Conservation (phyloP, 1,284 basidiomycete genomes). For the Cutaneotrichosporon sp. region DNA sequence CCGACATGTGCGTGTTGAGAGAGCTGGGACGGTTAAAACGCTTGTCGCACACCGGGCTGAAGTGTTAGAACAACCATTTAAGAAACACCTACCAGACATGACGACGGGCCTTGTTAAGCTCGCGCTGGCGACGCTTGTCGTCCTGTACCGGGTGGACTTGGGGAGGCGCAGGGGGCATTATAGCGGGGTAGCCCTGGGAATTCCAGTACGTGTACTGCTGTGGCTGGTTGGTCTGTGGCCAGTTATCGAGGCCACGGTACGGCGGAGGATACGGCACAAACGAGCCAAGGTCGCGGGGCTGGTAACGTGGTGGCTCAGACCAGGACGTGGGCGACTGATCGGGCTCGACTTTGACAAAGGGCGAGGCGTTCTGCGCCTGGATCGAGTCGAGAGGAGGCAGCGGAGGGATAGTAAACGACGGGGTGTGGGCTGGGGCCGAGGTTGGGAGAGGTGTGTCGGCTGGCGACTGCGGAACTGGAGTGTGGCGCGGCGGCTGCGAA, state of each 20-base stretch:
- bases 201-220: constrained; percentile 4
- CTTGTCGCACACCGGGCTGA: constrained; percentile 55
- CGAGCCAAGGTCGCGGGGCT: background rate
- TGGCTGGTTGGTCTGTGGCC: background rate
- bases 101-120: constrained; percentile 16
- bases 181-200: background rate
- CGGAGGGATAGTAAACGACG: background rate
- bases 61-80: background rate
- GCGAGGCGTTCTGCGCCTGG: background rate
- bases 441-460: background rate
- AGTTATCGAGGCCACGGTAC: background rate
- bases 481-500: background rate
- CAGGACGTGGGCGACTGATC: background rate
- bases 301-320: background rate
- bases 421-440: background rate
- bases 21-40: constrained; percentile 61
- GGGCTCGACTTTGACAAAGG: background rate
- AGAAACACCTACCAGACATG: constrained; percentile 23
- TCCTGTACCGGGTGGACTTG: constrained; percentile 1
- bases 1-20: constrained; percentile 62
- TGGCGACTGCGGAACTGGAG: background rate
- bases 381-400: background rate
- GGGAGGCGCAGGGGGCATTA: background rate
- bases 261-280: background rate
- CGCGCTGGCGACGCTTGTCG: constrained; percentile 8